Evolutionary conservation across 208 protist species (phyloP).

Genomic region (Trypanosomatidae sp.): DNA sequence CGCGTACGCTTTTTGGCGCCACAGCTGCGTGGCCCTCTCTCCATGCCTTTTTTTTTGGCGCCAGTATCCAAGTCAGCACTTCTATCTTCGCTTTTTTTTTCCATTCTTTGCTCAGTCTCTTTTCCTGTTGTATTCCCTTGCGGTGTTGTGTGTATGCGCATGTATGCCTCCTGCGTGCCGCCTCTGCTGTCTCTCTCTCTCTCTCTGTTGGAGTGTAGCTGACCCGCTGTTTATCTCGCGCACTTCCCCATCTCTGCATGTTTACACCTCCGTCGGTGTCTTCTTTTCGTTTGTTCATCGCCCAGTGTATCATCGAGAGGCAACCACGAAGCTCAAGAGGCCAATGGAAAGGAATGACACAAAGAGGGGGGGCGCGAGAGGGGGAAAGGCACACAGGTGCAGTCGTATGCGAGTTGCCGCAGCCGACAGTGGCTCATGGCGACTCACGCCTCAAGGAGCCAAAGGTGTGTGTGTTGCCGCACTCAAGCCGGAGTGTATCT

Average conservation of each 20-base stretch:
- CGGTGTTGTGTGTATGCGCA: not conserved
- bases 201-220: not conserved
- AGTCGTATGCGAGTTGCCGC: not conserved
- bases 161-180: not conserved
- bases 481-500: not conserved
- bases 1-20: not conserved
- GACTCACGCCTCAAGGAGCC: not conserved
- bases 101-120: conserved; percentile 4
- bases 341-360: not conserved
- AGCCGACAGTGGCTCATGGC: not conserved
- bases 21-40: not conserved
- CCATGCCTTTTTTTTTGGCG: not conserved
- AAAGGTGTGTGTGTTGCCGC: not conserved
- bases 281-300: not conserved
- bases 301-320: not conserved
- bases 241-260: not conserved
- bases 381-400: not conserved
- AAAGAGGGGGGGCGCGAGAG: not conserved
- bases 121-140: not conserved
- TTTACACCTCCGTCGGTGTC: not conserved
- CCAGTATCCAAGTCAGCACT: not conserved
- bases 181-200: not conserved
- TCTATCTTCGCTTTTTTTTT: not conserved
- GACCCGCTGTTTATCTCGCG: not conserved
- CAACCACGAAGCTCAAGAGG: not conserved